Percentiles rank a stretch among this genome's conserved stretches.
phyloP scores from a whole-genome alignment of 768 basidiomycete genomes.

The Lentinula lateritia region DNA sequence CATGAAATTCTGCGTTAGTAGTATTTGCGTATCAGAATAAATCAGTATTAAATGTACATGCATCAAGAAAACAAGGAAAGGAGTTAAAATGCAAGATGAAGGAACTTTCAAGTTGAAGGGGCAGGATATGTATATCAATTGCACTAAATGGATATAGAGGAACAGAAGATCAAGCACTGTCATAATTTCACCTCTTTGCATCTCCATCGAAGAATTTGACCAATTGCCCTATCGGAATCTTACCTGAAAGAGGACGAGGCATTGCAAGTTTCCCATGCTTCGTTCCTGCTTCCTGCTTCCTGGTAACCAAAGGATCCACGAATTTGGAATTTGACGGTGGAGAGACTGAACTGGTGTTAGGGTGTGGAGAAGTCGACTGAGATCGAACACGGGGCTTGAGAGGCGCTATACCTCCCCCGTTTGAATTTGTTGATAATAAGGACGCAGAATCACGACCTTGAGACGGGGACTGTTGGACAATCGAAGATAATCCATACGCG shows the following conservation, averaged over 20 bases:
- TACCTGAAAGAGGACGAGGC: slow-evolving; percentile 43
- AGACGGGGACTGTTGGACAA: neutral
- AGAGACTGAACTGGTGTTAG: neutral
- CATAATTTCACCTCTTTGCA: slow-evolving; percentile 21
- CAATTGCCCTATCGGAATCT: slow-evolving; percentile 70
- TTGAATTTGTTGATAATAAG: neutral
- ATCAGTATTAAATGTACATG: neutral
- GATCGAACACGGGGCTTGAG: slow-evolving; percentile 15
- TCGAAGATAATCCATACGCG: slow-evolving; percentile 14
- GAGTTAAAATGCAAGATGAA: neutral
- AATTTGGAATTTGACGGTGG: slow-evolving; percentile 36
- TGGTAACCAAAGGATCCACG: slow-evolving; percentile 69
- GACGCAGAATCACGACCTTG: neutral
- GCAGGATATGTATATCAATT: neutral
- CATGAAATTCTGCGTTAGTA: too few species aligned
- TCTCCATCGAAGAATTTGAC: slow-evolving; percentile 80
- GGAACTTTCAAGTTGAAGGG: neutral
- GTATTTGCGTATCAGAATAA: neutral
- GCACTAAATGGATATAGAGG: too few species aligned
- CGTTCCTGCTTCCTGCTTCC: slow-evolving; percentile 54
- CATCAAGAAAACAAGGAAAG: neutral
- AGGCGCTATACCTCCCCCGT: neutral
- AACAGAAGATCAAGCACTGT: neutral
- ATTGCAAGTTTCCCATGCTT: slow-evolving; percentile 31
- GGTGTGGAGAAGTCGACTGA: slow-evolving; percentile 11